These are phyloP conservation scores for Hypoxylon rickii DNA, from an alignment of 495 filamentous ascomycete genomes.

Conservation along the genomic window DNA sequence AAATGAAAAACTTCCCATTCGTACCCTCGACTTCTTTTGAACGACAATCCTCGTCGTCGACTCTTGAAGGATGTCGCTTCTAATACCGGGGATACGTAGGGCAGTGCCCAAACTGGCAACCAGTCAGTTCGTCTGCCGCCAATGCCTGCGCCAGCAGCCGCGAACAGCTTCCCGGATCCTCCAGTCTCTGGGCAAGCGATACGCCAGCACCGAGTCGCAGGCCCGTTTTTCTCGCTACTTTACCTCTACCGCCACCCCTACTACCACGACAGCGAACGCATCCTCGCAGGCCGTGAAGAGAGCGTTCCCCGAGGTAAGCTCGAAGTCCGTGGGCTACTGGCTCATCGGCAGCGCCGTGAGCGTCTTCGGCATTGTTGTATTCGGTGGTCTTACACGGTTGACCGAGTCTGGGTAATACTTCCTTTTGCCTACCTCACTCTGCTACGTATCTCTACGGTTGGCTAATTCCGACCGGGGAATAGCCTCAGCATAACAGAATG, in stretches of 20 bases:
- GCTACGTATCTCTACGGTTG: background rate
- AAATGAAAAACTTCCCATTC: constrained; percentile 35
- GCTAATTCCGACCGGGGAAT: constrained; percentile 26
- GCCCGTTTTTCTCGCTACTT: constrained; percentile 40
- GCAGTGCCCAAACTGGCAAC: constrained; percentile 58
- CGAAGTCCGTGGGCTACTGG: constrained; percentile 86
- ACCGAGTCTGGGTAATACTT: constrained; percentile 88
- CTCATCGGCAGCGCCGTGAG: constrained; percentile 85
- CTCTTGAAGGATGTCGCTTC: constrained; percentile 46
- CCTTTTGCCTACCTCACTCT: background rate
- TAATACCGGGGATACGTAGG: constrained; percentile 56
- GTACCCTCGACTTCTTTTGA: background rate
- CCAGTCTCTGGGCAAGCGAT: constrained; percentile 22
- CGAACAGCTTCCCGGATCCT: constrained; percentile 36
- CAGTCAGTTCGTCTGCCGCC: constrained; percentile 64
- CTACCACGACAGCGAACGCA: background rate
- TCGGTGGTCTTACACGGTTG: constrained; percentile 88
- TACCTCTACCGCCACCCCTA: constrained; percentile 47
- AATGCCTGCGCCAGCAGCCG: constrained; percentile 58
- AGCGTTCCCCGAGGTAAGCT: constrained; percentile 70
- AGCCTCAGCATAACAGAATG: constrained; percentile 99
- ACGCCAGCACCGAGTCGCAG: constrained; percentile 25
- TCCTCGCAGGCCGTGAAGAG: constrained; percentile 19
- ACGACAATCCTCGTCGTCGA: constrained; percentile 8
- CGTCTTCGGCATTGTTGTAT: constrained; percentile 96